Base-by-base conservation (phyloP, 352 stramenopile genomes). In the Globisporangium megalacanthum region DNA sequence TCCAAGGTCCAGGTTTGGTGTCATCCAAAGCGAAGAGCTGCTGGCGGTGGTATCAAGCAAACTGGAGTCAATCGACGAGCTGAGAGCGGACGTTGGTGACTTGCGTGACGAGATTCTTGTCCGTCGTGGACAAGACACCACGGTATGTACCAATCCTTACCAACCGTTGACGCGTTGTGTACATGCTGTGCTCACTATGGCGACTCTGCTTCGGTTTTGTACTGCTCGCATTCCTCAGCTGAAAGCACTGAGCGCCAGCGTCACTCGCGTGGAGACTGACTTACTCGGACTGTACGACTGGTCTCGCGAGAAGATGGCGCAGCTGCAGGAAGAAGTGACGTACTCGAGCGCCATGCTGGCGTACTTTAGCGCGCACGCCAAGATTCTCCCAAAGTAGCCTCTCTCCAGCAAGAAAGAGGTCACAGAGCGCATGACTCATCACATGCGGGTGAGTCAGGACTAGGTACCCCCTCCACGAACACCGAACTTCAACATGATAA, bases 261-360 rank as follows among this genome's bases (percentile, higher is more conserved):
- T 87, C 15, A 41, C 48, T 2, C 64, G 62, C 7, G 49, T 79
- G 15, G 68, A 85, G 39, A 41, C 54, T 6, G 70, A 88, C 49
- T 52, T 88, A 39, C 56, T 88, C 5, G 77, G 69, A 1, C 54
- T 88, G 11, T 85, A 88, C 65, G 77, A 88, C 59, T 88, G 77
- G 77, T 75, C 69, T 5, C 69, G 72, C n/a, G 54, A 58, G 7
- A 75, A 79, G 25, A 19, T 84, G 15, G 35, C 10, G 1, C 44
- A 42, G 22, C 37, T 73, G 15, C 51, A 76, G 33, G 49, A 71
- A 29, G 55, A 73, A 33, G 54, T 73, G 9, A 56, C 56, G 42
- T 69, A 68, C 53, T 37, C 58, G 7, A 68, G 55, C 13, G 53
- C 46, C 44, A 67, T 71, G 54, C 61, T 72, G 11, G 36, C 52